These are phyloP conservation scores for Piper longum DNA, from an alignment of 164 flowering plant genomes.

Conservation along the genomic window DNA sequence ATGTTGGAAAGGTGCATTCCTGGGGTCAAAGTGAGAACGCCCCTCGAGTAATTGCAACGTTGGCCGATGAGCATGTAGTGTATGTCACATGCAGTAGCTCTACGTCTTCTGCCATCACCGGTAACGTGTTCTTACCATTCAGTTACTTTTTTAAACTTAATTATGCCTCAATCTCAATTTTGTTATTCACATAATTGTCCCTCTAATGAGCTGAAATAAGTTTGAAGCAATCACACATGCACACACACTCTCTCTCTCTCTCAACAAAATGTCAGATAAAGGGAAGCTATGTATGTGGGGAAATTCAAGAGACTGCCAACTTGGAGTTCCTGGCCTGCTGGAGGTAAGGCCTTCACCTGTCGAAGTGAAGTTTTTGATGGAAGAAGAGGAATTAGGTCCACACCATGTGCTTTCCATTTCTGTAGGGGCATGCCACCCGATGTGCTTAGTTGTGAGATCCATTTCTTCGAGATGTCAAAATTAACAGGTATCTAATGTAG, in stretches of 20 bases:
- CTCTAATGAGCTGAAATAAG: too few relatives aligned
- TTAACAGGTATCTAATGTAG: neutral
- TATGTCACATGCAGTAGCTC: slow-evolving; percentile 78
- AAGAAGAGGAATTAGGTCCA: slow-evolving; percentile 54
- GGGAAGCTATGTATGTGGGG: slow-evolving; percentile 95
- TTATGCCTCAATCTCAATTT: too few relatives aligned
- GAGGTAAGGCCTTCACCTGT: slow-evolving; percentile 50
- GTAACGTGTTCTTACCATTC: slow-evolving; percentile 13
- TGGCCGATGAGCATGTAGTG: slow-evolving; percentile 35
- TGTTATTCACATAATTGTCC: too few relatives aligned
- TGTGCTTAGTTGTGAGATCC: slow-evolving; percentile 44
- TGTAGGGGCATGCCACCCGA: slow-evolving; percentile 79
- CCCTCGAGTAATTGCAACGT: slow-evolving; percentile 55
- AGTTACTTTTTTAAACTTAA: neutral
- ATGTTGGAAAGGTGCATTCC: slow-evolving; percentile 69
- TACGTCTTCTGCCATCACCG: slow-evolving; percentile 78
- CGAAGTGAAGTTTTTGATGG: slow-evolving; percentile 60
- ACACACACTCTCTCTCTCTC: too few relatives aligned
- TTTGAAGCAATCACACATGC: too few relatives aligned
- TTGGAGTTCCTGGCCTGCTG: slow-evolving; percentile 84
- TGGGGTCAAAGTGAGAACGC: slow-evolving; percentile 78
- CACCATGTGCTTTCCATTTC: slow-evolving; percentile 57
- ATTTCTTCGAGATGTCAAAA: neutral
- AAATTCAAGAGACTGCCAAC: slow-evolving; percentile 62
- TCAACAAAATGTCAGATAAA: slow-evolving; percentile 30